Percentiles rank a stretch among this genome's conserved stretches.
These are phyloP conservation scores for Myriangium duriaei DNA, from an alignment of 2,329 filamentous ascomycete genomes.

Conservation along the genomic window DNA sequence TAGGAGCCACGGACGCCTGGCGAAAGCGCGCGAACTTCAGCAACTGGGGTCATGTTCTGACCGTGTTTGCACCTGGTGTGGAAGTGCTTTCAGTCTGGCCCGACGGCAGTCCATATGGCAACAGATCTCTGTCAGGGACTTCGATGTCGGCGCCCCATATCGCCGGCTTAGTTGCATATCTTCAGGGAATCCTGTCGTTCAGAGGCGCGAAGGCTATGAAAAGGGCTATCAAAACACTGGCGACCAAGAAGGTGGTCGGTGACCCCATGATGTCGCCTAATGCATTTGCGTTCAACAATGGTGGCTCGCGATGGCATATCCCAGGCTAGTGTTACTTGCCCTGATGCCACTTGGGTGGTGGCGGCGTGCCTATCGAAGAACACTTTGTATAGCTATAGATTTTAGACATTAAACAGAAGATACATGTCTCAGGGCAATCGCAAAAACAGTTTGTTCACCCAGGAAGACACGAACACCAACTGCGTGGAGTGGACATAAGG, in stretches of 20 bases:
- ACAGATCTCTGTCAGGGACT: conserved; percentile 42
- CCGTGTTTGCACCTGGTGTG: conserved; percentile 27
- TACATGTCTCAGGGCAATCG: too few species aligned
- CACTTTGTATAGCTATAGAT: too few species aligned
- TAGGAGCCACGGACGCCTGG: conserved; percentile 22
- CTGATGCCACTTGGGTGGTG: too few species aligned
- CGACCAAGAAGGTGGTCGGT: conserved; percentile 9
- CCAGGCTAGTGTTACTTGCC: too few species aligned
- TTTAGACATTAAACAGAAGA: too few species aligned
- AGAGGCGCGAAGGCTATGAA: conserved; percentile 3
- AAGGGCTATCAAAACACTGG: conserved; percentile 5
- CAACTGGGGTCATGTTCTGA: conserved; percentile 26
- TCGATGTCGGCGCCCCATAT: conserved; percentile 56
- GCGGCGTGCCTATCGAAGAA: too few species aligned
- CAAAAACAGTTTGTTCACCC: too few species aligned
- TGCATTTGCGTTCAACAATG: conserved; percentile 11
- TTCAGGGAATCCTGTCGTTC: conserved; percentile 10
- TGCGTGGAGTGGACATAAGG: too few species aligned
- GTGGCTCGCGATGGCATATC: too few species aligned
- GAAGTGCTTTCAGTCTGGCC: conserved; percentile 35
- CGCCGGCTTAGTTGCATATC: conserved; percentile 53
- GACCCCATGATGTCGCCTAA: conserved; percentile 5
- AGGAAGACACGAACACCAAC: too few species aligned
- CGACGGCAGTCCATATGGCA: too few species aligned
- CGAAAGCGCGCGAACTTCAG: conserved; percentile 25